Base-by-base conservation (phyloP, 176 grass and related monocot species). In the Tuctoria greenei region DNA sequence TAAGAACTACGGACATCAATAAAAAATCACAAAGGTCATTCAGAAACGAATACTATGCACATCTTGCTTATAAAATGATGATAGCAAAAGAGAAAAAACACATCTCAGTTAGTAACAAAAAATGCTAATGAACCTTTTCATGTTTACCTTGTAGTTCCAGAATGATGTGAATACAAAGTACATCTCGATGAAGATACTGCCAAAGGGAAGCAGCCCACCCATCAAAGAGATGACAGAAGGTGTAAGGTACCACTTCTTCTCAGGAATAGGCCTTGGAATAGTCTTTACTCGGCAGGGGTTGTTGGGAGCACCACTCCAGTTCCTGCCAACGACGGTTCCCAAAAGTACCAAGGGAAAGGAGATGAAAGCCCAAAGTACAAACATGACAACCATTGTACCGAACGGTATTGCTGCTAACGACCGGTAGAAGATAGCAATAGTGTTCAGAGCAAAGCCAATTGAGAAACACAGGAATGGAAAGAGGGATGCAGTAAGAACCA, bases 81-180 rank as follows among this genome's bases (percentile, higher is more conserved):
- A 64, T 46, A 46, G 44, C 3, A 46, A 46, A 46, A 46, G 44
- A 46, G 42, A 24, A 26, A 37, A 27, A 16, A 46, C 31, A 4
- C 4, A 26, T 64, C 8, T 44, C 49, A 69, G 31, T 8, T 12
- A 37, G 26, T 64, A 76, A 21, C 13, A 67, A 64, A 73, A 73
- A 71, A 51, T 75, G 18, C 73, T 50, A 10, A 62, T 16, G 26
- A 34, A 41, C 15, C 52, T 55, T 55, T 58, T 41, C 38, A 60
- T n/a, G 18, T 77, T 71, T 91, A 98, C 95, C 95, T 97, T 97
- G 76, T 97, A 97, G 81, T 97, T 97, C 93, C 93, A 97, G 74
- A 97, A 97, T 72, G 93, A 97, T 5, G 93, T 97, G 90, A 97
- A 97, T 55, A 97, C 93, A 71, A 97, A 97, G 71, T 97, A 97